Percentiles rank a stretch among this genome's conserved stretches.
phyloP scores from a whole-genome alignment of 768 basidiomycete genomes.

The Phaffia tasmanica region DNA sequence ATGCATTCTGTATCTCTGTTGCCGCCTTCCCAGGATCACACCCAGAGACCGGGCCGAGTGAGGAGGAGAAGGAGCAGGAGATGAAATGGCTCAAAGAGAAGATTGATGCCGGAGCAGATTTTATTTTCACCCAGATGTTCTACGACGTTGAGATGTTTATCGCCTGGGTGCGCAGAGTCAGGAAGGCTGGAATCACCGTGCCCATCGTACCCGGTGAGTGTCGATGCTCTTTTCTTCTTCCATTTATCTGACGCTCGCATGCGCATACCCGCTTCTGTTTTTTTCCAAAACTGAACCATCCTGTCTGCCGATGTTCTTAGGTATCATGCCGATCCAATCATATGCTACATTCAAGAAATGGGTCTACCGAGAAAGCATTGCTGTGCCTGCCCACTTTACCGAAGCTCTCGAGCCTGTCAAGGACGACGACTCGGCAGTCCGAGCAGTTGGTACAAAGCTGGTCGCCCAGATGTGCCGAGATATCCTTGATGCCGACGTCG shows the following conservation, averaged over 20 bases:
- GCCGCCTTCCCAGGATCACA: slow-evolving; percentile 84
- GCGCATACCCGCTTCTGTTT: background rate
- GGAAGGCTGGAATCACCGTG: slow-evolving; percentile 73
- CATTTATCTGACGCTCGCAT: background rate
- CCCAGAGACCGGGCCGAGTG: slow-evolving; percentile 41
- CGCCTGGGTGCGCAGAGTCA: slow-evolving; percentile 70
- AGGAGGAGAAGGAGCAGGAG: slow-evolving; percentile 53
- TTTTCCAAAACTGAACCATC: background rate
- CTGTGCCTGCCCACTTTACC: slow-evolving; percentile 63
- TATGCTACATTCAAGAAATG: slow-evolving; percentile 86
- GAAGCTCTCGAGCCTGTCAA: slow-evolving; percentile 74
- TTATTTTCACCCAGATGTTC: slow-evolving; percentile 99
- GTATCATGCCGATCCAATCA: slow-evolving; percentile 90
- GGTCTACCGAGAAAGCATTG: slow-evolving; percentile 38
- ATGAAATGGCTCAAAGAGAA: slow-evolving; percentile 81
- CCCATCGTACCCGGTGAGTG: slow-evolving; percentile 61
- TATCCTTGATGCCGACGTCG: slow-evolving; percentile 58
- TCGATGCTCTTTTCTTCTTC: too few relatives aligned
- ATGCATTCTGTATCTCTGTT: slow-evolving; percentile 92
- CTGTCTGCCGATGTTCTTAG: slow-evolving; percentile 32
- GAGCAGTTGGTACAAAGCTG: slow-evolving; percentile 82
- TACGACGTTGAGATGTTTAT: slow-evolving; percentile 88
- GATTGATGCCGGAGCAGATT: slow-evolving; percentile 74
- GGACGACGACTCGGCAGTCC: slow-evolving; percentile 84
- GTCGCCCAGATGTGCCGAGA: slow-evolving; percentile 87